Base-by-base conservation (phyloP, 2,329 filamentous ascomycete species). In the Ceratocystiopsis sp. region DNA sequence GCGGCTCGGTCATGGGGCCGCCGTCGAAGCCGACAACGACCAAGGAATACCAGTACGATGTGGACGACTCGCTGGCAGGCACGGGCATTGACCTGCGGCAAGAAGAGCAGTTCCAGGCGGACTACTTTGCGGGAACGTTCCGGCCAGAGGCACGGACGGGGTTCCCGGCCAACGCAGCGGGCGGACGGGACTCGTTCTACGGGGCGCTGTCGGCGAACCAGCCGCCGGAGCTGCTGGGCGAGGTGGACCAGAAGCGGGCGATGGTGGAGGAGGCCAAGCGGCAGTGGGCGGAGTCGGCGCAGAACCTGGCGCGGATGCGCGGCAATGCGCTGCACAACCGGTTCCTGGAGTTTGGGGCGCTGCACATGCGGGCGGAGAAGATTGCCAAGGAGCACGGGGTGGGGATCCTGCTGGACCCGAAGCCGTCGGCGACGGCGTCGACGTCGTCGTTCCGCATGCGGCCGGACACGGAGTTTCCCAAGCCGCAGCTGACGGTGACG, bases 1-100 rank as follows among this genome's bases (percentile, higher is more conserved):
- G 59, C 4, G 21, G 21, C 4, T 21, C 21, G 45, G 53, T 57
- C 38, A 78, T 74, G 72, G 71, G 69, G 0, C 74, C 64, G 47
- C 75, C 71, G 53, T 77, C 70, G 53, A 75, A 72, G 53, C 75
- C 67, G 45, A 66, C 67, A 16, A 80, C 75, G 37, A 68, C 71
- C 13, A 84, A 77, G 50, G 69, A 71, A 43, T 67, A 68, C 44
- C 65, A 73, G 45, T 76, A 87, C 52, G 84, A 93, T 53, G 71
- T 87, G 38, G 84, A 80, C 50, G 87, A 95, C 61, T 82, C 86
- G 41, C 62, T 94, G 43, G 79, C 80, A 16, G 84, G 82, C 16
- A 89, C 85, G 15, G 86, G 85, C 41, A 85, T 95, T 49, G 84
- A 94, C 63, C 62, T 94, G 39, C 78, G 80, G 46, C 85, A 85